Percentiles rank a stretch among this genome's conserved stretches.
Evolutionary conservation across 192 early-diverging fungal species (phyloP).

Genomic region (Coemansia sp.): DNA sequence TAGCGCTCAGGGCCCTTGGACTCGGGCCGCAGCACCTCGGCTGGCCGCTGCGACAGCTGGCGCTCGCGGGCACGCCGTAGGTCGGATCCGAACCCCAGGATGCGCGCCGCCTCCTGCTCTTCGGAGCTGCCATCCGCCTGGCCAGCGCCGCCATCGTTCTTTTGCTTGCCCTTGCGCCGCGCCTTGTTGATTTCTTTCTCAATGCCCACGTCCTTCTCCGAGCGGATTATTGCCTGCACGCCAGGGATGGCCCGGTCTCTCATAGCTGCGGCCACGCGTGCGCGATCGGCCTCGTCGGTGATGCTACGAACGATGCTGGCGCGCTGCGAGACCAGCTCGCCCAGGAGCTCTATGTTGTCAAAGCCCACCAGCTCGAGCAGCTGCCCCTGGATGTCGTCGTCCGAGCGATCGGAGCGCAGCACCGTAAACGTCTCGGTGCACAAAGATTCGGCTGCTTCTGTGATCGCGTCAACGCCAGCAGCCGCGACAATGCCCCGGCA

Average conservation of each 20-base stretch:
- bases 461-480: constrained; percentile 4
- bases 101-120: constrained; percentile 28
- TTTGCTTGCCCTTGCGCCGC: constrained; percentile 25
- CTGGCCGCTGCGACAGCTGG: constrained; percentile 36
- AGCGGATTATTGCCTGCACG: constrained; percentile 25
- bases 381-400: constrained; percentile 44
- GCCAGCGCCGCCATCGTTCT: background rate
- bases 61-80: constrained; percentile 38
- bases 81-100: constrained; percentile 36
- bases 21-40: constrained; percentile 30
- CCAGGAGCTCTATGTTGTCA: constrained; percentile 47
- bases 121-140: constrained; percentile 1
- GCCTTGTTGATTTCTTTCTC: constrained; percentile 30
- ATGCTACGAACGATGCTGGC: constrained; percentile 26
- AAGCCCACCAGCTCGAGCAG: constrained; percentile 50
- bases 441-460: constrained; percentile 26
- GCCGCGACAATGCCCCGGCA: constrained; percentile 16
- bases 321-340: constrained; percentile 31
- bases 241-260: constrained; percentile 15
- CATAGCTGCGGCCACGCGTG: constrained; percentile 14
- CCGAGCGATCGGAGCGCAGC: constrained; percentile 30
- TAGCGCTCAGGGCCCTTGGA: constrained; percentile 45
- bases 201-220: constrained; percentile 27
- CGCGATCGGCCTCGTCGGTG: constrained; percentile 26
- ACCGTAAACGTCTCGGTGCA: constrained; percentile 27